phyloP scores from a whole-genome alignment of 164 flowering plant genomes.

The Aristolochia fimbriata region DNA sequence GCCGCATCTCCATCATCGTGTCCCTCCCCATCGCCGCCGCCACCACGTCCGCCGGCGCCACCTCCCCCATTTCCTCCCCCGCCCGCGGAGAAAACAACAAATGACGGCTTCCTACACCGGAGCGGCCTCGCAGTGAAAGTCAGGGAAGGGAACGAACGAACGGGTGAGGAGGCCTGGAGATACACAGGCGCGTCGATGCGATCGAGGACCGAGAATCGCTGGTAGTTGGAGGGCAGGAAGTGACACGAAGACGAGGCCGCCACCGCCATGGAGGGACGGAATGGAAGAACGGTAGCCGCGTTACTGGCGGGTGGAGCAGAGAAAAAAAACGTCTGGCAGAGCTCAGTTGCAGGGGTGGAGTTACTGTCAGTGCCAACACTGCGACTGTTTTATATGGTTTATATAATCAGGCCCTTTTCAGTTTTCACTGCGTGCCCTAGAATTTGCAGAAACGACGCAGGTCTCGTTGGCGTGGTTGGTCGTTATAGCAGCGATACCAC shows the following conservation, averaged over 20 bases:
- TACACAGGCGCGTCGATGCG: neutral
- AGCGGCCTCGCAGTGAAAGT: neutral
- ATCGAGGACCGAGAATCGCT: neutral
- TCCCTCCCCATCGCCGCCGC: conserved; percentile 21
- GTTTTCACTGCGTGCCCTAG: neutral
- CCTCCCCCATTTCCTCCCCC: conserved; percentile 6
- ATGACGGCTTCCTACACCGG: neutral
- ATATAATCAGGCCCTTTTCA: no score
- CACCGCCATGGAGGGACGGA: neutral
- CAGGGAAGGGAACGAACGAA: neutral
- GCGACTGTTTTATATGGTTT: no score
- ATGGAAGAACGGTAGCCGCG: no score
- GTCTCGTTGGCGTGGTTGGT: no score
- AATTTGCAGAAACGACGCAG: no score
- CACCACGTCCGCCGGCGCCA: conserved; percentile 1
- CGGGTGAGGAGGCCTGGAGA: neutral
- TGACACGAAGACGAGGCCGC: neutral
- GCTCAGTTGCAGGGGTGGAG: no score
- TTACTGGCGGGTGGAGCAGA: no score
- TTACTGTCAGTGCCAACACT: no score
- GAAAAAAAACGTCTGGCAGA: no score
- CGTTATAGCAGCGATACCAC: no score
- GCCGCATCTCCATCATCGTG: conserved; percentile 32
- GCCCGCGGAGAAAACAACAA: conserved; percentile 9
- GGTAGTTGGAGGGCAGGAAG: neutral